Conservation (phyloP, 1,284 basidiomycete genomes). For the Trametes sp. region DNA sequence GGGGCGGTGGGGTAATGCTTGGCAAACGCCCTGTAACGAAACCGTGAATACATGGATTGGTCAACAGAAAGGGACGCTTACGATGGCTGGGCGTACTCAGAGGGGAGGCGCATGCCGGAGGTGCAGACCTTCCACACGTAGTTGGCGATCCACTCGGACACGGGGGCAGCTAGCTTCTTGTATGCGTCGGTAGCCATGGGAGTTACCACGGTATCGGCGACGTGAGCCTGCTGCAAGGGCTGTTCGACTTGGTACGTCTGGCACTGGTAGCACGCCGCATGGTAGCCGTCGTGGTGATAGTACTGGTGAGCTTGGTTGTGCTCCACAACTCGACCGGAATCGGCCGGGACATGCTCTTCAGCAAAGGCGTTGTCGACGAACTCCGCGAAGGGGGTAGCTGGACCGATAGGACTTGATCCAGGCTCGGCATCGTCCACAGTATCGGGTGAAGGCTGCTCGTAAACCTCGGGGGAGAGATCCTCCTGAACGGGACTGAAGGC, state of each 20-base stretch:
- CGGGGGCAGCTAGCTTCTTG: slow-evolving; percentile 74
- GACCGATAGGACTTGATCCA: slow-evolving; percentile 72
- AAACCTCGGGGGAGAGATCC: slow-evolving; percentile 64
- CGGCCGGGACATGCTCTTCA: slow-evolving; percentile 40
- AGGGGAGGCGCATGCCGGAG: slow-evolving; percentile 65
- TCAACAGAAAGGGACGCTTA: slow-evolving; percentile 28
- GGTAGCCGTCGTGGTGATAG: slow-evolving; percentile 36
- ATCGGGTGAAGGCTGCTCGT: slow-evolving; percentile 58
- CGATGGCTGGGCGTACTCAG: slow-evolving; percentile 42
- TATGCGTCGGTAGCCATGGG: slow-evolving; percentile 65
- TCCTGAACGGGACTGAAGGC: slow-evolving; percentile 70
- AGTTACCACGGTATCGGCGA: slow-evolving; percentile 53
- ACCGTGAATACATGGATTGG: slow-evolving; percentile 10
- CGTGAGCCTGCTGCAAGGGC: slow-evolving; percentile 34
- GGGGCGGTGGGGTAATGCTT: slow-evolving; percentile 54
- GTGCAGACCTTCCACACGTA: slow-evolving; percentile 84
- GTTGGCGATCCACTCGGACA: slow-evolving; percentile 78
- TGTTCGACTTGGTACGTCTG: slow-evolving; percentile 35
- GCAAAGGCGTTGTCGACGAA: slow-evolving; percentile 76
- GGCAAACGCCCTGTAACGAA: slow-evolving; percentile 38
- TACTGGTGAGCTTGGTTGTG: slow-evolving; percentile 33
- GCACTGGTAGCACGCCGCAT: slow-evolving; percentile 40
- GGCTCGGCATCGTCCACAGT: slow-evolving; percentile 55
- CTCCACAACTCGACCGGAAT: slow-evolving; percentile 19
- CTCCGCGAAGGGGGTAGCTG: slow-evolving; percentile 76